These are phyloP conservation scores for Penicillium concentricum DNA, from an alignment of 2,329 filamentous ascomycete species.

Conservation along the genomic window DNA sequence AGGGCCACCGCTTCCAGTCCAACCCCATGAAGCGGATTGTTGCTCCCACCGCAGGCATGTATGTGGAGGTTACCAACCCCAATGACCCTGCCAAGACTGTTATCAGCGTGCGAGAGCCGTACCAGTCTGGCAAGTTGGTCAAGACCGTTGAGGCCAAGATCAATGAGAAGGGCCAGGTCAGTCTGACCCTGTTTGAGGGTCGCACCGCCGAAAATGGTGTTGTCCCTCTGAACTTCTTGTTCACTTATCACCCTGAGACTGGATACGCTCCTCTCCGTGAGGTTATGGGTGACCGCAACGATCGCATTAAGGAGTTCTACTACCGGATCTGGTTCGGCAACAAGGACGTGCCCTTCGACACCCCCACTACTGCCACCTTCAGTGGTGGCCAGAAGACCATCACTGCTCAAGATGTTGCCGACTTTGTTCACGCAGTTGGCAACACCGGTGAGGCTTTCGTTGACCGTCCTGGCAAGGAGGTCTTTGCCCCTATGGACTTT, in stretches of 20 bases:
- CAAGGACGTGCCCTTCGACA: constrained; percentile 78
- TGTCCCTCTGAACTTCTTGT: constrained; percentile 79
- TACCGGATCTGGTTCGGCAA: constrained; percentile 96
- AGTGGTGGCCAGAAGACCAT: constrained; percentile 85
- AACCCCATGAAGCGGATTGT: constrained; percentile 94
- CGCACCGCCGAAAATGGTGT: constrained; percentile 81
- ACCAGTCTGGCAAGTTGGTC: constrained; percentile 78
- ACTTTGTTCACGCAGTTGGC: constrained; percentile 98
- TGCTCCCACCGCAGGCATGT: constrained; percentile 77
- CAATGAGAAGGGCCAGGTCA: constrained; percentile 72
- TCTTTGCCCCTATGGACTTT: constrained; percentile 97
- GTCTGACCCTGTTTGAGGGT: constrained; percentile 88
- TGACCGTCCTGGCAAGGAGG: constrained; percentile 87
- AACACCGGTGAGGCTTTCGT: constrained; percentile 98
- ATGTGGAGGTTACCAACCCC: constrained; percentile 82
- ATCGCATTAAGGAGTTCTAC: constrained; percentile 99
- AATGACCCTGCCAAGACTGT: constrained; percentile 79
- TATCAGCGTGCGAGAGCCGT: constrained; percentile 84
- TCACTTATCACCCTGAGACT: constrained; percentile 90
- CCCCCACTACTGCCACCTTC: constrained; percentile 80
- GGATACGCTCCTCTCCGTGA: constrained; percentile 97
- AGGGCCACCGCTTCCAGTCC: constrained; percentile 94
- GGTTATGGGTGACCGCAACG: constrained; percentile 93
- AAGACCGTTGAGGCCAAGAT: constrained; percentile 86
- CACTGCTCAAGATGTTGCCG: constrained; percentile 89